phyloP scores from a whole-genome alignment of 2,329 filamentous ascomycete species.

The Aspergillus nomiae region DNA sequence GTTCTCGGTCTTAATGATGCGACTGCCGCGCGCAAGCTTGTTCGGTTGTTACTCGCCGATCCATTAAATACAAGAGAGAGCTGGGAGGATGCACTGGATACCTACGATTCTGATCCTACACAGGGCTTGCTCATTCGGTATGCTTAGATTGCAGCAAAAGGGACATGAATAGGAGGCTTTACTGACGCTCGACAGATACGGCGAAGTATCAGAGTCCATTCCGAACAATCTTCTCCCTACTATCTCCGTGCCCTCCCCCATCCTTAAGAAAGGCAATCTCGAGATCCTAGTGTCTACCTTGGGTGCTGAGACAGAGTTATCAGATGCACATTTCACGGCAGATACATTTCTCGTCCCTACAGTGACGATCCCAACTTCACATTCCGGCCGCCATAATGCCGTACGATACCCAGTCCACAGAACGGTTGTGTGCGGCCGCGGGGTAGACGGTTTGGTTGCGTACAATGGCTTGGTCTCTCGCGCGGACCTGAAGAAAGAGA shows the following conservation, averaged over 20 bases:
- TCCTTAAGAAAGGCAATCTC: constrained; percentile 58
- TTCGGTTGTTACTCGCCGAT: constrained; percentile 71
- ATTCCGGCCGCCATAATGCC: constrained; percentile 64
- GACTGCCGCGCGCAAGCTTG: constrained; percentile 58
- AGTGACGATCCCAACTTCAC: constrained; percentile 68
- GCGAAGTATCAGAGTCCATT: constrained; percentile 51
- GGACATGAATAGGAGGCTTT: not conserved
- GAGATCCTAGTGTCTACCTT: constrained; percentile 62
- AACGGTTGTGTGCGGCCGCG: constrained; percentile 72
- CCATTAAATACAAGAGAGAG: constrained; percentile 62
- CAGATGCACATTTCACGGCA: constrained; percentile 52
- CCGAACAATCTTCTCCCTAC: constrained; percentile 56
- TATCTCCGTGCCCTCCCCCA: constrained; percentile 57
- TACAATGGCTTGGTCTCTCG: constrained; percentile 36
- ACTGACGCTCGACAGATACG: constrained; percentile 48
- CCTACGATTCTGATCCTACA: constrained; percentile 47
- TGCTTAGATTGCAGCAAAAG: constrained; percentile 43
- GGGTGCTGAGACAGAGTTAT: constrained; percentile 49
- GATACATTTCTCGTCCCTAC: constrained; percentile 75
- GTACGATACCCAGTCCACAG: constrained; percentile 84
- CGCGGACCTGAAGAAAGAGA: constrained; percentile 33
- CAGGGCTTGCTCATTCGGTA: constrained; percentile 67
- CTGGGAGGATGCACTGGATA: constrained; percentile 68
- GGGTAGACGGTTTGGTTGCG: constrained; percentile 63
- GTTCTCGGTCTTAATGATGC: constrained; percentile 55